Conservation (phyloP, 2,329 filamentous ascomycete genomes). For the Diaporthe destruens region DNA sequence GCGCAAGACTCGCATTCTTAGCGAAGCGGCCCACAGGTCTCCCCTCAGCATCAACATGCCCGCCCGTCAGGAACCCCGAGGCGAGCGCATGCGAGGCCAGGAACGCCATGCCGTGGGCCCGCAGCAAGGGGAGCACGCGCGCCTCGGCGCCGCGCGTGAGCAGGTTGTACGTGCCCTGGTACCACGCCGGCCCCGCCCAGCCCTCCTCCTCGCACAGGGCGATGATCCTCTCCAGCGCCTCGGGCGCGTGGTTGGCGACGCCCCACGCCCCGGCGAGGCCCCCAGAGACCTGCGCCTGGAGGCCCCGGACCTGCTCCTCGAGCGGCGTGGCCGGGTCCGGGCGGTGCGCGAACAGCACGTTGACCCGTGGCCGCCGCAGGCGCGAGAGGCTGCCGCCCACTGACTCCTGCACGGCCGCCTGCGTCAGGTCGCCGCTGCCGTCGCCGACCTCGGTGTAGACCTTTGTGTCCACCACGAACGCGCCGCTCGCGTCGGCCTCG, state of each 20-base stretch:
- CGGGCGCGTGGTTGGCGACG: conserved; percentile 52
- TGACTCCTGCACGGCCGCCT: conserved; percentile 47
- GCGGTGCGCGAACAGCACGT: conserved; percentile 54
- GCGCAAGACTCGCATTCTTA: conserved; percentile 47
- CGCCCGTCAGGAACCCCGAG: conserved; percentile 53
- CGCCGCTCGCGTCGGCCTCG: conserved; percentile 44
- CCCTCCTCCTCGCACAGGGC: conserved; percentile 50
- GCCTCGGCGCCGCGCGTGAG: conserved; percentile 53
- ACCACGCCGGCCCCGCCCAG: conserved; percentile 54
- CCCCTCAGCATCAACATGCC: conserved; percentile 46
- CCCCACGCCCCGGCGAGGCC: conserved; percentile 53
- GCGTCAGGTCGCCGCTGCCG: conserved; percentile 48
- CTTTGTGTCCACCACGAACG: conserved; percentile 53
- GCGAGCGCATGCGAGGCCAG: conserved; percentile 38
- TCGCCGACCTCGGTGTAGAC: conserved; percentile 49
- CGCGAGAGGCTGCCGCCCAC: conserved; percentile 48
- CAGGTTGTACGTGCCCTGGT: conserved; percentile 56
- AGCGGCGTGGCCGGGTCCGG: conserved; percentile 51
- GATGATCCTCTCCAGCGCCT: conserved; percentile 50
- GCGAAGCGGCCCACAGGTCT: conserved; percentile 47
- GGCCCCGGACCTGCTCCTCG: conserved; percentile 52
- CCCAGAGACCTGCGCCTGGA: conserved; percentile 49
- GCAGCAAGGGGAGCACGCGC: conserved; percentile 52
- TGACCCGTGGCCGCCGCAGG: conserved; percentile 44
- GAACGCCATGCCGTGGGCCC: conserved; percentile 49